These are phyloP conservation scores for Debaryomyces robertsiae DNA, from an alignment of 1,139 yeast species.

Conservation along the genomic window DNA sequence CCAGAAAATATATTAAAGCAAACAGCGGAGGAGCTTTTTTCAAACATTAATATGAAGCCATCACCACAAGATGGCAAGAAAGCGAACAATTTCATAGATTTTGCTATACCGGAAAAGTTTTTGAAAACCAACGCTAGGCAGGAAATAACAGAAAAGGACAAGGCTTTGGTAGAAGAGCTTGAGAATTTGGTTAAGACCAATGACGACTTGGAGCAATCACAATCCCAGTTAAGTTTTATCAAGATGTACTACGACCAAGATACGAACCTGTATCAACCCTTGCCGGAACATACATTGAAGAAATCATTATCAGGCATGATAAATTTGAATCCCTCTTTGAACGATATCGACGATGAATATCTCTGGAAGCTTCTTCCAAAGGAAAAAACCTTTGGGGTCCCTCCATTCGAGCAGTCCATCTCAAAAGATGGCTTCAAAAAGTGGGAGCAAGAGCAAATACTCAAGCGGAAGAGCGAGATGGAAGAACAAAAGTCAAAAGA, in stretches of 20 bases:
- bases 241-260: slow-evolving; percentile 34
- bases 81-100: slow-evolving; percentile 23
- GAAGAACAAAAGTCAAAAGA: slow-evolving; percentile 20
- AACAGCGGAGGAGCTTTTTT: slow-evolving; percentile 24
- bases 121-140: slow-evolving; percentile 27
- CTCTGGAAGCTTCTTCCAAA: slow-evolving; percentile 45
- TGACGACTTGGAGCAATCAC: slow-evolving; percentile 29
- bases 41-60: slow-evolving; percentile 18
- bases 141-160: slow-evolving; percentile 28
- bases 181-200: slow-evolving; percentile 29
- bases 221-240: slow-evolving; percentile 29
- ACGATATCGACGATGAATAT: slow-evolving; percentile 43
- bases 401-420: slow-evolving; percentile 36
- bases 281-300: slow-evolving; percentile 43
- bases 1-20: slow-evolving; percentile 25
- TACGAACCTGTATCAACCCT: slow-evolving; percentile 28
- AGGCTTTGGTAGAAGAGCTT: slow-evolving; percentile 29
- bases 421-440: slow-evolving; percentile 33
- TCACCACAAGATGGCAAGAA: slow-evolving; percentile 14
- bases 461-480: slow-evolving; percentile 22
- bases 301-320: slow-evolving; percentile 46
- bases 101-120: slow-evolving; percentile 35
- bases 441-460: slow-evolving; percentile 38
- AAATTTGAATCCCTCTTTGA: slow-evolving; percentile 37
- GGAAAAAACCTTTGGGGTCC: slow-evolving; percentile 37